Conservation (phyloP, 2,329 filamentous ascomycete species). For the Xylaria arbuscula region DNA sequence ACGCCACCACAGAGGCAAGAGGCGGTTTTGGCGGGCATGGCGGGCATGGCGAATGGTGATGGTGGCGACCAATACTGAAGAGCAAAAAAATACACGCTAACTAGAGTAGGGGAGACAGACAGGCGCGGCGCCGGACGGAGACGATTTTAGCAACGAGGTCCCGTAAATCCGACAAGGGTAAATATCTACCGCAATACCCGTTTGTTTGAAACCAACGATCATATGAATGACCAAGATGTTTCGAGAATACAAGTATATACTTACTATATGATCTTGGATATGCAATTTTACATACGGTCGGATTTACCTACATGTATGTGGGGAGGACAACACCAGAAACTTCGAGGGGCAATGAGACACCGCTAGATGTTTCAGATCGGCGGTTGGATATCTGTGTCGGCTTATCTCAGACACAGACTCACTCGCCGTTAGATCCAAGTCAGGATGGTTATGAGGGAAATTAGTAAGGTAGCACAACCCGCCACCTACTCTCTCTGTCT, state of each 20-base stretch:
- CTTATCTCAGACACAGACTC: not conserved
- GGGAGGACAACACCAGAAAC: not conserved
- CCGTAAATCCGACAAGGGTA: not conserved
- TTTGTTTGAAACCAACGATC: not conserved
- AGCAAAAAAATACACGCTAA: not conserved
- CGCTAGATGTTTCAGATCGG: not conserved
- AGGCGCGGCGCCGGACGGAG: not conserved
- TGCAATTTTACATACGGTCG: conserved; percentile 12
- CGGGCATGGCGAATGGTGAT: not conserved
- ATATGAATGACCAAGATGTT: not conserved
- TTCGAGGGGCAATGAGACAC: not conserved
- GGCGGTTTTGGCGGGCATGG: conserved; percentile 38
- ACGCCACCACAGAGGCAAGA: conserved; percentile 47
- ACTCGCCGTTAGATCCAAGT: not conserved
- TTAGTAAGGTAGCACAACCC: not conserved
- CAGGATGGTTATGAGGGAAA: not conserved
- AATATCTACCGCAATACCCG: not conserved
- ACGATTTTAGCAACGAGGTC: not conserved
- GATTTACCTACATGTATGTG: not conserved
- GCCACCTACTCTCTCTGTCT: not conserved
- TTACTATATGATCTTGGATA: not conserved
- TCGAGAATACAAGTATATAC: not conserved
- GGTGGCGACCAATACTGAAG: not conserved
- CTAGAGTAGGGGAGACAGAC: not conserved
- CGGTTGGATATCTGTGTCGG: not conserved